Conservation (phyloP, 371 early-diverging fungal genomes). For the Mucor piriformis region DNA sequence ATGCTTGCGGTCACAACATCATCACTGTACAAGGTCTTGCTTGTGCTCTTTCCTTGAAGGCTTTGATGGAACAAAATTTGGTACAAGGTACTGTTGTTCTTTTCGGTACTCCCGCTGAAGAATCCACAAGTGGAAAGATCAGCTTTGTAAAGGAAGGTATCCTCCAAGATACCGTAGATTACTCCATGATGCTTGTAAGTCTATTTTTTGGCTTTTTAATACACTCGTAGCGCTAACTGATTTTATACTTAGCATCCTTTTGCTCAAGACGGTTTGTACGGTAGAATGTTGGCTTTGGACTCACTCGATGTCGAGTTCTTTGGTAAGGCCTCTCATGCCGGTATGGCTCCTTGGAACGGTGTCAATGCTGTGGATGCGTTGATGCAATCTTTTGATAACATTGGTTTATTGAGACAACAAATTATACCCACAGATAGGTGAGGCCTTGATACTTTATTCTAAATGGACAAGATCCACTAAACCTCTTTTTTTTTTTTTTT, state of each 20-base stretch:
- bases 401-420: slow-evolving; percentile 75
- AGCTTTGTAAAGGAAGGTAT: slow-evolving; percentile 65
- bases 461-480: too few relatives aligned
- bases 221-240: neutral
- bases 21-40: slow-evolving; percentile 76
- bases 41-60: slow-evolving; percentile 59
- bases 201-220: neutral
- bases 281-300: slow-evolving; percentile 49
- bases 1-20: slow-evolving; percentile 70
- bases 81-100: slow-evolving; percentile 66
- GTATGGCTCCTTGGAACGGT: slow-evolving; percentile 63
- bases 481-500: neutral
- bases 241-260: slow-evolving; percentile 29
- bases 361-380: slow-evolving; percentile 78
- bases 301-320: slow-evolving; percentile 57
- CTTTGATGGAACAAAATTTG: slow-evolving; percentile 54
- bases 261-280: slow-evolving; percentile 34
- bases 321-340: slow-evolving; percentile 69
- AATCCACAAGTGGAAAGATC: slow-evolving; percentile 74
- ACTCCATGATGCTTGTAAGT: slow-evolving; percentile 69
- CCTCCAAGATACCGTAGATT: slow-evolving; percentile 61
- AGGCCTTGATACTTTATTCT: too few relatives aligned
- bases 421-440: slow-evolving; percentile 58
- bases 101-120: slow-evolving; percentile 85
- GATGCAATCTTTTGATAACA: slow-evolving; percentile 58